Evolutionary conservation across 495 filamentous ascomycete genomes (phyloP).

Genomic region (Tuber umbilicatum): DNA sequence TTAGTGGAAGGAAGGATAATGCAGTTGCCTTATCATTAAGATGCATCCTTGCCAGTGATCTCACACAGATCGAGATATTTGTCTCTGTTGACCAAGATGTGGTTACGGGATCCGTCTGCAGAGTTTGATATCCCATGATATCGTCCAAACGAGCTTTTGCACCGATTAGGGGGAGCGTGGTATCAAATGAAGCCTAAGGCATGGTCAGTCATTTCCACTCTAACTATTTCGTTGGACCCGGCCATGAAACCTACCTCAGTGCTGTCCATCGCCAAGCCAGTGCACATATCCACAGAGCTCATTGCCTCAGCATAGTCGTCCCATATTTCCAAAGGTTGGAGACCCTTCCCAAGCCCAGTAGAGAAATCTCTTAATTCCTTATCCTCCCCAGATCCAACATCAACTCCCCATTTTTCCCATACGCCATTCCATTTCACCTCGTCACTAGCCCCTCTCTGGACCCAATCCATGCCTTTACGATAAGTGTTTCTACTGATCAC

Average conservation of each 20-base stretch:
- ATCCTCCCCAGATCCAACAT: slow-evolving; percentile 45
- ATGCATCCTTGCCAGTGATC: slow-evolving; percentile 36
- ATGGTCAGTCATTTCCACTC: slow-evolving; percentile 20
- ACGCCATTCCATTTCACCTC: slow-evolving; percentile 51
- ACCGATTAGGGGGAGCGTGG: slow-evolving; percentile 23
- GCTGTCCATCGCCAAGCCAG: slow-evolving; percentile 44
- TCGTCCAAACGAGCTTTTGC: slow-evolving; percentile 42
- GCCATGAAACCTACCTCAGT: slow-evolving; percentile 41
- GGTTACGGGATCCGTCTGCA: slow-evolving; percentile 34
- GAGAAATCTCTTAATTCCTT: slow-evolving; percentile 15
- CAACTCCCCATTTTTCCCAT: slow-evolving; percentile 56
- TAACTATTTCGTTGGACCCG: slow-evolving; percentile 20
- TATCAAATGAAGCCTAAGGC: slow-evolving; percentile 27
- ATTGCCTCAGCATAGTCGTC: slow-evolving; percentile 44
- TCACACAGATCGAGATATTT: slow-evolving; percentile 39
- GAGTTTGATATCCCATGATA: slow-evolving; percentile 30
- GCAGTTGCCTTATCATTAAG: slow-evolving; percentile 25
- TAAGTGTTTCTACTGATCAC: slow-evolving; percentile 82
- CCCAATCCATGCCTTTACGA: slow-evolving; percentile 66
- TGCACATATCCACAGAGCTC: slow-evolving; percentile 51
- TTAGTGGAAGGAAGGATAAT: slow-evolving; percentile 1
- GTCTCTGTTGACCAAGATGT: slow-evolving; percentile 25
- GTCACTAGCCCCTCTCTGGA: slow-evolving; percentile 45
- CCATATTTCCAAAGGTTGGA: slow-evolving; percentile 25
- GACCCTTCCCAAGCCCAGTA: neutral